Evolutionary conservation across 2,329 filamentous ascomycete genomes (phyloP).

Genomic region (Endothia cerciana): DNA sequence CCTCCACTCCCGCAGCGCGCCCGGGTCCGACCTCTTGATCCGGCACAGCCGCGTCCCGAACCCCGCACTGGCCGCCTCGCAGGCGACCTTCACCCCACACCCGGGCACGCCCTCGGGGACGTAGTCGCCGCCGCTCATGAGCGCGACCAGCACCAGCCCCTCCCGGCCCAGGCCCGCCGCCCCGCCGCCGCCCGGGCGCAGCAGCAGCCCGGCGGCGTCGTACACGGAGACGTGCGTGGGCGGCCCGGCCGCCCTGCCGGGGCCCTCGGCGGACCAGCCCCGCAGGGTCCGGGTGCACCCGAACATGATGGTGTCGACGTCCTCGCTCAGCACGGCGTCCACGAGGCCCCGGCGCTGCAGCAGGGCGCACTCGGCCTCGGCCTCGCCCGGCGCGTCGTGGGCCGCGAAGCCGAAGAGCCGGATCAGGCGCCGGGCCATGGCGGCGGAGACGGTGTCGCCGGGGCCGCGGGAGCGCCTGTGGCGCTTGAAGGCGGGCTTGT

Average conservation of each 20-base stretch:
- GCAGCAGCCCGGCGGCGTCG: conserved; percentile 59
- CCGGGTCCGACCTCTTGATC: conserved; percentile 61
- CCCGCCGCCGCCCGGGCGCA: conserved; percentile 39
- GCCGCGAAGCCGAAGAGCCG: conserved; percentile 81
- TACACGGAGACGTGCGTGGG: conserved; percentile 90
- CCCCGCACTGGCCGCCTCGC: conserved; percentile 85
- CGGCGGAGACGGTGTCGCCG: conserved; percentile 68
- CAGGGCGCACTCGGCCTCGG: conserved; percentile 92
- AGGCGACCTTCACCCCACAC: conserved; percentile 86
- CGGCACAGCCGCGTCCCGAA: conserved; percentile 78
- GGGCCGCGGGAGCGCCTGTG: conserved; percentile 73
- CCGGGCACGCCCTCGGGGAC: conserved; percentile 84
- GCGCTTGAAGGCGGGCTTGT: conserved; percentile 75
- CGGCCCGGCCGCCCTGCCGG: conserved; percentile 59
- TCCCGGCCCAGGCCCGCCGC: conserved; percentile 71
- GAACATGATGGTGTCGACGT: conserved; percentile 98
- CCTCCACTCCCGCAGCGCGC: conserved; percentile 71
- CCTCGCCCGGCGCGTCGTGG: conserved; percentile 90
- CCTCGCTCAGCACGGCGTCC: conserved; percentile 92
- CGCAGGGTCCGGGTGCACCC: conserved; percentile 79
- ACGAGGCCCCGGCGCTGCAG: conserved; percentile 82
- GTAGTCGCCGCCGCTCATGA: conserved; percentile 97
- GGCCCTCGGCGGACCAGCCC: conserved; percentile 79
- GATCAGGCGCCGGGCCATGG: conserved; percentile 82
- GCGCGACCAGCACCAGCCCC: conserved; percentile 89